Evolutionary conservation across 2,329 filamentous ascomycete genomes (phyloP), one percentile per base, ranked within the genome.

Genomic region (Aspergillus puulaauensis): DNA sequence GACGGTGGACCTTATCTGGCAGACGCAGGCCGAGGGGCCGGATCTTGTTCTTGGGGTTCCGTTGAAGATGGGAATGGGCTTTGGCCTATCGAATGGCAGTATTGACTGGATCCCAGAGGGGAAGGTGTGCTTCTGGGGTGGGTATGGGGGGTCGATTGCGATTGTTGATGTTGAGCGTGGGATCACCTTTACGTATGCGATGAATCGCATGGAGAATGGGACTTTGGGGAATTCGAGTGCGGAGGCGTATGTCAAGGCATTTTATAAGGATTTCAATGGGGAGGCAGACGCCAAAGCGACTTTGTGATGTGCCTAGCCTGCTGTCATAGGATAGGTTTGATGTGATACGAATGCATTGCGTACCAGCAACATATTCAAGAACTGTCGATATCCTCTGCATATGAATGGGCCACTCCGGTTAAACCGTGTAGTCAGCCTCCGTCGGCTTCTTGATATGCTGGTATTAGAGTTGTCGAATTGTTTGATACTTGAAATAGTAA

Each of bases 1-100:
- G 17, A 81, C 78, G 0, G 69, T 80, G 6, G 74, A 80, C 6
- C 61, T 75, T 35, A 78, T 82, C 52, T 75, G 81, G 46, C 54
- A 78, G 23, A 76, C 81, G 48, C 80, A 82, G 60, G 44, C 72
- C 0, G 62, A 68, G 11, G 79, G 79, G 0, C 14, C 52, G 0
- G 81, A 83, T 59, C 57, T 79, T 5, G 77, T 76, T 2, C 47
- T 78, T 0, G 67, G 70, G 0, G 8, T 56, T 2, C 66, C 64
- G 3, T 2, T 79, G 0, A 71, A 75, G 1, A 79, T 77, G 45
- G 80, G 79, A 0, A 73, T 79, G 31, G 80, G 80, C 0, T 77
- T 72, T 47, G 76, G 65, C 0, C 55, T 82, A 14, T 57, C 70
- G 2, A 52, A 73, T 2, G 50, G 43, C 3, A 55, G 67, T 19